phyloP scores from a whole-genome alignment of 2,329 filamentous ascomycete species.

The Fusarium subtropicale region DNA sequence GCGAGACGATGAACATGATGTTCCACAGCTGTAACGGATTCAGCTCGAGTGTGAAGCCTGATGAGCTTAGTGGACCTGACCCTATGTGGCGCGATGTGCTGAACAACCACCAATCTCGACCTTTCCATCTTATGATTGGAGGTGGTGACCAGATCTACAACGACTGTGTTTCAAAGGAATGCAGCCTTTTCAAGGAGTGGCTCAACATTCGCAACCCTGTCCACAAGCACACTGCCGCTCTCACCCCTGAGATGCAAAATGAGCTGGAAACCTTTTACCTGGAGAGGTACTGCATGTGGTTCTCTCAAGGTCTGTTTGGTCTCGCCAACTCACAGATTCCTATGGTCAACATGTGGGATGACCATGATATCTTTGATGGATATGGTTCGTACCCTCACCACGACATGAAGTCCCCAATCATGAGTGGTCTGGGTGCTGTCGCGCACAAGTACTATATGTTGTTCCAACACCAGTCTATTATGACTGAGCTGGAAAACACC shows the following conservation, averaged over 20 bases:
- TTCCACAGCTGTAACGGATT: conserved; percentile 99
- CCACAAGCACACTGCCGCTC: conserved; percentile 82
- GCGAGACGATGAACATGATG: conserved; percentile 97
- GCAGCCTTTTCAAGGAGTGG: conserved; percentile 84
- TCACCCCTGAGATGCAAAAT: conserved; percentile 84
- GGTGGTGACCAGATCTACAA: conserved; percentile 98
- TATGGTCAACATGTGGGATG: conserved; percentile 98
- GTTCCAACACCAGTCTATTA: conserved; percentile 94
- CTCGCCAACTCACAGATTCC: conserved; percentile 94
- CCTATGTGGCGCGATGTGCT: conserved; percentile 97
- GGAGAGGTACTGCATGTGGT: conserved; percentile 91
- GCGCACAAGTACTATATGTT: conserved; percentile 99
- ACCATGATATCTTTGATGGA: conserved; percentile 92
- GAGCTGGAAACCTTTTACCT: conserved; percentile 92
- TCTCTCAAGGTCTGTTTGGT: conserved; percentile 94
- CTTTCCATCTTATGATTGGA: conserved; percentile 98
- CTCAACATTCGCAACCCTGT: conserved; percentile 81
- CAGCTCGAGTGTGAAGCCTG: conserved; percentile 79
- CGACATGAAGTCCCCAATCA: conserved; percentile 91
- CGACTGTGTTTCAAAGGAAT: conserved; percentile 82
- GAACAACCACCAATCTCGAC: conserved; percentile 88
- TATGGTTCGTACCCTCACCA: conserved; percentile 93
- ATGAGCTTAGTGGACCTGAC: conserved; percentile 90
- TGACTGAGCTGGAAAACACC: conserved; percentile 80
- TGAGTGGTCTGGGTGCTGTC: conserved; percentile 87